phyloP scores from a whole-genome alignment of 169 alveolate genomes.

The Plasmodium yoelii region DNA sequence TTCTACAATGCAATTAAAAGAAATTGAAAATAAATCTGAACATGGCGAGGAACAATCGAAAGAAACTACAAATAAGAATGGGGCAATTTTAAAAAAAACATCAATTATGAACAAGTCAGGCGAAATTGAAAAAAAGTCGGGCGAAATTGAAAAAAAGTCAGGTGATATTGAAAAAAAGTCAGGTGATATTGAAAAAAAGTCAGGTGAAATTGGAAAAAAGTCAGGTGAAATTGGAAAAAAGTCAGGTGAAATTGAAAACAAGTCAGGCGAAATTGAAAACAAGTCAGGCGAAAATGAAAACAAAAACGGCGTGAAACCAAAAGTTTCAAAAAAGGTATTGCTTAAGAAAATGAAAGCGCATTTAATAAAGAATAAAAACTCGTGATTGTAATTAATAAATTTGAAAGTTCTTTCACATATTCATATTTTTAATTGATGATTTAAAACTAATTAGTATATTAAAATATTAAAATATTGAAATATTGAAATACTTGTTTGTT shows the following conservation, averaged over 20 bases:
- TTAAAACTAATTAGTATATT: too few relatives aligned
- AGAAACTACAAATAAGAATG: neutral
- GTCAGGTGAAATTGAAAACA: neutral
- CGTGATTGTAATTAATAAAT: neutral
- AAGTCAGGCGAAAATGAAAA: neutral
- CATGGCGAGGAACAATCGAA: neutral
- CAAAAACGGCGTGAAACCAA: neutral
- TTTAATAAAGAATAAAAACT: neutral
- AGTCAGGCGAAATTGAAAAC: neutral
- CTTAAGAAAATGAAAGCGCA: constrained; percentile 21
- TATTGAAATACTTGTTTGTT: too few relatives aligned
- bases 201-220: neutral
- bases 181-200: neutral
- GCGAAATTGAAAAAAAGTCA: neutral
- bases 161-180: neutral
- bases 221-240: neutral
- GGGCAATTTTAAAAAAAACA: neutral
- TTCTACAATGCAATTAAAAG: neutral
- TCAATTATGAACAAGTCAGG: neutral
- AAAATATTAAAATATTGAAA: too few relatives aligned
- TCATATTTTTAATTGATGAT: too few relatives aligned
- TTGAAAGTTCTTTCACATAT: too few relatives aligned
- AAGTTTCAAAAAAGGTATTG: neutral
- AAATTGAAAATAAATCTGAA: neutral
- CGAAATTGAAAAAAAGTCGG: neutral